Percentiles rank a stretch among this genome's conserved stretches.
Conservation (phyloP, 257 asterid genomes). For the Nicotiana tabacum region DNA sequence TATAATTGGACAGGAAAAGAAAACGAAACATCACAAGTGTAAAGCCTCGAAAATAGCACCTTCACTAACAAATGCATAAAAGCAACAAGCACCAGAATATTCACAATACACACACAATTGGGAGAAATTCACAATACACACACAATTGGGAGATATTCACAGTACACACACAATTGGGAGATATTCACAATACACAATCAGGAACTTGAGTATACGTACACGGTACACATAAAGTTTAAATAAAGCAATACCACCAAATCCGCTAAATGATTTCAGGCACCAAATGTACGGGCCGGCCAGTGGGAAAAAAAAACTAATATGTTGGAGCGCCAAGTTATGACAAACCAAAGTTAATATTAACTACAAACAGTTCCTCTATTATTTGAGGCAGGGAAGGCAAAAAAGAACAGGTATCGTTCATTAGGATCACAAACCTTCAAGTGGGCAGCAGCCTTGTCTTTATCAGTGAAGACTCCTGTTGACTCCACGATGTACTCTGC, state of each 20-base stretch:
- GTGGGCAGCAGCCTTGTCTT: conserved; percentile 84
- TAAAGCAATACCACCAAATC: neutral
- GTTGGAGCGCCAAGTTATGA: neutral
- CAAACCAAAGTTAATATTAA: neutral
- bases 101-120: too few relatives aligned
- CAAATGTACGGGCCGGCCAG: neutral
- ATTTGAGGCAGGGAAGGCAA: neutral
- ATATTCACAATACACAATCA: neutral
- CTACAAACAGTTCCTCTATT: neutral
- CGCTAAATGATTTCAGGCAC: neutral
- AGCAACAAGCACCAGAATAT: neutral
- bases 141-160: too few relatives aligned
- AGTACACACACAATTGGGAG: neutral
- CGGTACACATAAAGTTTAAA: neutral
- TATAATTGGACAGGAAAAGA: neutral
- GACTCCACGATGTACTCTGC: conserved; percentile 83
- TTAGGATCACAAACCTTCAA: conserved; percentile 42
- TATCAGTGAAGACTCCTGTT: conserved; percentile 81
- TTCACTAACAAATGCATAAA: neutral
- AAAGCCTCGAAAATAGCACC: neutral
- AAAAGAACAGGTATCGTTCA: neutral
- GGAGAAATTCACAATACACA: neutral
- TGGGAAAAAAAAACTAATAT: neutral
- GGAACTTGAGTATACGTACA: neutral
- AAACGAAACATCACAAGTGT: neutral